Base-by-base conservation (phyloP, 2,329 filamentous ascomycete genomes). In the Aspergillus texensis region DNA sequence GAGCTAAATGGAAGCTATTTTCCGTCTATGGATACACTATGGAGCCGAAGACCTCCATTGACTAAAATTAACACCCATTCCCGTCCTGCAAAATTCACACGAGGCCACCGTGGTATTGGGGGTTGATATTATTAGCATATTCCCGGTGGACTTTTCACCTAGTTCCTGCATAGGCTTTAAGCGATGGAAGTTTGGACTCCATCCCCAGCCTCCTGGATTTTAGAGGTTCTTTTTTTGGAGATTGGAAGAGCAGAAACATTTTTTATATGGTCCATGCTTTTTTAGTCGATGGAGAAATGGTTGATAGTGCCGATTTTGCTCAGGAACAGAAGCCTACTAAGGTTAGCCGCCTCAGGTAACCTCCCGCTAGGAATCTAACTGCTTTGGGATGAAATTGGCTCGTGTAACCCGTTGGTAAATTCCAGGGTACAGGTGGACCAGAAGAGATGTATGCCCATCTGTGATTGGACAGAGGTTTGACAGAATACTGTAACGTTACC, bases 401-500 rank as follows among this genome's bases (percentile, higher is more conserved):
- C 16, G 8, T 52, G 48, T 28, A n/a, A 30, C 26, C 48, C 16
- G 26, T n/a, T 10, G 26, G 48, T 52, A 52, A 52, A 19, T 52
- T 21, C 32, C 30, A 46, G 46, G 34, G 32, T 34, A 48, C 48
- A 28, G 9, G 58, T 21, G 53, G 26, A 19, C 2, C n/a, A 52
- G 2, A 8, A 3, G 39, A 41, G 8, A 10, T 1, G 6, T 6
- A 1, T 12, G 1, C 16, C 12, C 24, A 34, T n/a, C 19, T 3
- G 3, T 62, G 28, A 58, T 50, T 62, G 60, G 60, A 28, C 3
- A 3, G 19, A n/a, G 24, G 4, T 3, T 2, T 39, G 46, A 26
- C 21, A 4, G 6, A 11, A 61, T 64, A 67, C 67, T 30, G 65
- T 67, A 68, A 62, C 6, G 34, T 62, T 68, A 70, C 67, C 62